A percentile compares a stretch with the other conserved stretches of the same genome.
phyloP scores from a whole-genome alignment of 495 filamentous ascomycete genomes.

The Tuber calosporum region DNA sequence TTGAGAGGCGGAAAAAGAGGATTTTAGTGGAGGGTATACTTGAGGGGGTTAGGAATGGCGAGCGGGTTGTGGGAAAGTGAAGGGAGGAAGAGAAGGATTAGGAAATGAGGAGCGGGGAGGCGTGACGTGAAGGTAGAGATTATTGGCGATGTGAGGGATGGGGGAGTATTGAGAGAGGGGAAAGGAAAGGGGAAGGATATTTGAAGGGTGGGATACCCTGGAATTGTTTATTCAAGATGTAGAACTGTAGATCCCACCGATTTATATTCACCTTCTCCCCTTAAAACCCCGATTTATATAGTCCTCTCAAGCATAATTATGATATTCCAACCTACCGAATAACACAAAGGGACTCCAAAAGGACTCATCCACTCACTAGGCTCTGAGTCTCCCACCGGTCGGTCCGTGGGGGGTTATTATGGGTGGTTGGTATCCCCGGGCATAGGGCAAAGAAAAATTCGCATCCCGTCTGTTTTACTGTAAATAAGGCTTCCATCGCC shows the following conservation, averaged over 20 bases:
- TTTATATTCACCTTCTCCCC: neutral
- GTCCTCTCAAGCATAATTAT: neutral
- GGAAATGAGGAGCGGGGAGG: neutral
- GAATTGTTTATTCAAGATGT: neutral
- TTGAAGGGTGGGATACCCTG: neutral
- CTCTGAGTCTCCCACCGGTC: neutral
- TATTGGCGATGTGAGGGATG: neutral
- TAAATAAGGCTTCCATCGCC: neutral
- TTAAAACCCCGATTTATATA: neutral
- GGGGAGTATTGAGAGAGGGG: neutral
- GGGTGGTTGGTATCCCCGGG: neutral
- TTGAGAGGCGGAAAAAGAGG: neutral
- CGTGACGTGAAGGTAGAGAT: neutral
- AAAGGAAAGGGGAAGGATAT: neutral
- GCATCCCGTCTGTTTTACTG: neutral
- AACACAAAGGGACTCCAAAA: neutral
- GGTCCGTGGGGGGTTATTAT: neutral
- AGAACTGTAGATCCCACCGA: neutral
- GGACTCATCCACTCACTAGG: neutral
- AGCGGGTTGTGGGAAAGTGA: neutral
- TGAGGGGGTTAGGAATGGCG: neutral
- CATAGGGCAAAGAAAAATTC: neutral
- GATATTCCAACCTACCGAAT: neutral
- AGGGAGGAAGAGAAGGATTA: no score
- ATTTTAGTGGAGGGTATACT: neutral